phyloP scores from a whole-genome alignment of 1,284 basidiomycete genomes.

The Cystobasidiaceae sp. region DNA sequence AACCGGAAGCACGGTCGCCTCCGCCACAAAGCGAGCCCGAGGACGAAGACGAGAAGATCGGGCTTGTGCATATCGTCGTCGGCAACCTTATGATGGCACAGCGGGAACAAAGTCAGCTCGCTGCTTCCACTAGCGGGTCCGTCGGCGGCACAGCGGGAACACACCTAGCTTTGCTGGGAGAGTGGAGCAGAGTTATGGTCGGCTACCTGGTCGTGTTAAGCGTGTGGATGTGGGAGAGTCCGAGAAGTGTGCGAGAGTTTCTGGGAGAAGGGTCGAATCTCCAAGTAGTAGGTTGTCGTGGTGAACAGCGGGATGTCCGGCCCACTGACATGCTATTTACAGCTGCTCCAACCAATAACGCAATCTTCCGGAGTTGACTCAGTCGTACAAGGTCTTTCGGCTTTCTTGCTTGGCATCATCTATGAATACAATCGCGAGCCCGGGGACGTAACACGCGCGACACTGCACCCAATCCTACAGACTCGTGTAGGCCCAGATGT shows the following conservation, averaged over 20 bases:
- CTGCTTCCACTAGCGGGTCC: constrained; percentile 36
- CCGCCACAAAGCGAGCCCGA: constrained; percentile 39
- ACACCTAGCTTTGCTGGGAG: constrained; percentile 55
- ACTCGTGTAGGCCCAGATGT: constrained; percentile 75
- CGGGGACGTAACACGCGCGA: constrained; percentile 77
- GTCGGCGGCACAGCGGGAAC: constrained; percentile 44
- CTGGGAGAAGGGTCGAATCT: constrained; percentile 80
- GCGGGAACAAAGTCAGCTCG: constrained; percentile 52
- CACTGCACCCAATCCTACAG: constrained; percentile 79
- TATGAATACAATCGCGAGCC: constrained; percentile 94
- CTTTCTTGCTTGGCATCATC: constrained; percentile 85
- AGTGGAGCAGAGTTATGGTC: constrained; percentile 85
- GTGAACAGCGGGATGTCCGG: neutral
- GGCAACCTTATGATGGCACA: constrained; percentile 61
- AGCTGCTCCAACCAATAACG: constrained; percentile 91
- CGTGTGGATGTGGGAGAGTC: constrained; percentile 97
- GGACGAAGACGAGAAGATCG: constrained; percentile 51
- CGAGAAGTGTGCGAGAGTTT: constrained; percentile 79
- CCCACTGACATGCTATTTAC: constrained; percentile 1
- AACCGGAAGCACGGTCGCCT: constrained; percentile 5
- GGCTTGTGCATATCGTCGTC: constrained; percentile 54
- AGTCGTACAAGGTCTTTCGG: constrained; percentile 81
- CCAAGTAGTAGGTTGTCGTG: constrained; percentile 72
- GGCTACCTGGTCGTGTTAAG: constrained; percentile 76
- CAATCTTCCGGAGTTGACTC: constrained; percentile 80